Evolutionary conservation across 2,329 filamentous ascomycete genomes (phyloP).

Genomic region (Nannizziopsis arthrosporioides): DNA sequence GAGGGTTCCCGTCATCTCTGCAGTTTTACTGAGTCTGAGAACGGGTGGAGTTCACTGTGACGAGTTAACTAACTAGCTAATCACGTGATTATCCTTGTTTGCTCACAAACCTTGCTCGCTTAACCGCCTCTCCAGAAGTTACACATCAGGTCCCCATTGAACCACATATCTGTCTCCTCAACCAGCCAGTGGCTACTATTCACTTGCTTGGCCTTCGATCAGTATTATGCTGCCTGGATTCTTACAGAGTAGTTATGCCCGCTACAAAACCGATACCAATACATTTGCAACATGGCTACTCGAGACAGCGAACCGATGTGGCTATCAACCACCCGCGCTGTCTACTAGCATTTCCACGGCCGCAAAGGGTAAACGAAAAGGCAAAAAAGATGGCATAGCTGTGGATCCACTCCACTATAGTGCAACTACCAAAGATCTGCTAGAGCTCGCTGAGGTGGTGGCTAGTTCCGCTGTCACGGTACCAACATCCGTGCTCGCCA

Average conservation of each 20-base stretch:
- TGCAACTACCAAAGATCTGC: conserved; percentile 19
- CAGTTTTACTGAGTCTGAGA: too few species aligned
- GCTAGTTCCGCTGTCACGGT: conserved; percentile 18
- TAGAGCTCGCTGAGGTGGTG: conserved; percentile 19
- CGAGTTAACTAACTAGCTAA: too few species aligned
- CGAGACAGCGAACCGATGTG: conserved; percentile 20
- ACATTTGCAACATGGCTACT: conserved; percentile 21
- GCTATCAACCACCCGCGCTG: conserved; percentile 16
- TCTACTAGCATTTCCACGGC: conserved; percentile 5
- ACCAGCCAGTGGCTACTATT: too few species aligned
- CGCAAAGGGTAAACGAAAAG: conserved; percentile 7
- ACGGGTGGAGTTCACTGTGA: too few species aligned
- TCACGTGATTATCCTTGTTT: too few species aligned
- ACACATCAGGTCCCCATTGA: too few species aligned
- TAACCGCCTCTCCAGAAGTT: too few species aligned
- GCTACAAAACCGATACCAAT: conserved; percentile 9
- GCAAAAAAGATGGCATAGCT: not conserved
- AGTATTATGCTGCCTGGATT: conserved; percentile 6
- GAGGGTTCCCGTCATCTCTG: too few species aligned
- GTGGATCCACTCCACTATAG: conserved; percentile 8
- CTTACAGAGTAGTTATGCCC: not conserved
- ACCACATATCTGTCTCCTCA: too few species aligned
- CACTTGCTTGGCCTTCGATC: not conserved
- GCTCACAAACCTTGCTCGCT: too few species aligned
- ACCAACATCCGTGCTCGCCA: conserved; percentile 17